Percentiles rank a stretch among this genome's conserved stretches.
These are phyloP conservation scores for Microsporum ferrugineum DNA, from an alignment of 2,329 filamentous ascomycete species.

Conservation along the genomic window DNA sequence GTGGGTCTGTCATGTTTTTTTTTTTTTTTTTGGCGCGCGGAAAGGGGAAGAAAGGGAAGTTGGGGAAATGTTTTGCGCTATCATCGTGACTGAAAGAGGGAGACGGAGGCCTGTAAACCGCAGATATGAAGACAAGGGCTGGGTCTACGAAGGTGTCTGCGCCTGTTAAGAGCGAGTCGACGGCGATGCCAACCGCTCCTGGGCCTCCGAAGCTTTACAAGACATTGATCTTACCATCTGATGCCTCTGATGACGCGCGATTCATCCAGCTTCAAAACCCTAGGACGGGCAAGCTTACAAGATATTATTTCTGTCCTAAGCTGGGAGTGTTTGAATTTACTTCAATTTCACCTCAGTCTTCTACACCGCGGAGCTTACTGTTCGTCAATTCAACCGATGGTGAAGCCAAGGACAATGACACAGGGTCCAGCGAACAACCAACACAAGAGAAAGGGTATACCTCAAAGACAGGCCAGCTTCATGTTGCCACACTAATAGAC, in stretches of 20 bases:
- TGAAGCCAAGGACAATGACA: slow-evolving; percentile 11
- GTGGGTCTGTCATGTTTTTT: not conserved
- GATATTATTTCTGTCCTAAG: slow-evolving; percentile 50
- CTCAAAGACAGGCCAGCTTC: slow-evolving; percentile 59
- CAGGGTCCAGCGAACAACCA: not conserved
- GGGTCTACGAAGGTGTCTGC: not conserved
- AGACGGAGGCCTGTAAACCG: not conserved
- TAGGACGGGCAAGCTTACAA: slow-evolving; percentile 35
- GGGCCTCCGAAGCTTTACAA: slow-evolving; percentile 28
- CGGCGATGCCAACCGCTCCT: not conserved
- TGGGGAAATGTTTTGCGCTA: not conserved
- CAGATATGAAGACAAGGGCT: not conserved
- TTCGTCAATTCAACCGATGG: slow-evolving; percentile 23
- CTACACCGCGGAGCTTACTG: slow-evolving; percentile 44
- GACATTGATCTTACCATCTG: slow-evolving; percentile 47
- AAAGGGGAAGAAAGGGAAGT: not conserved
- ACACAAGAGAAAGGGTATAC: slow-evolving; percentile 38
- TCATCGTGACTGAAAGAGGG: not conserved
- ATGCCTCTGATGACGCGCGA: slow-evolving; percentile 41
- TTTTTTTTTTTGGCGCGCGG: not conserved
- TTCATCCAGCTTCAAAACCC: slow-evolving; percentile 48
- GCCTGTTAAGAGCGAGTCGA: not conserved
- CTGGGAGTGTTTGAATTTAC: slow-evolving; percentile 53
- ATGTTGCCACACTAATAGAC: slow-evolving; percentile 74
- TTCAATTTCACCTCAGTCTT: slow-evolving; percentile 41